Base-by-base conservation (phyloP, 2,329 filamentous ascomycete genomes). In the Hypoxylon sp. region DNA sequence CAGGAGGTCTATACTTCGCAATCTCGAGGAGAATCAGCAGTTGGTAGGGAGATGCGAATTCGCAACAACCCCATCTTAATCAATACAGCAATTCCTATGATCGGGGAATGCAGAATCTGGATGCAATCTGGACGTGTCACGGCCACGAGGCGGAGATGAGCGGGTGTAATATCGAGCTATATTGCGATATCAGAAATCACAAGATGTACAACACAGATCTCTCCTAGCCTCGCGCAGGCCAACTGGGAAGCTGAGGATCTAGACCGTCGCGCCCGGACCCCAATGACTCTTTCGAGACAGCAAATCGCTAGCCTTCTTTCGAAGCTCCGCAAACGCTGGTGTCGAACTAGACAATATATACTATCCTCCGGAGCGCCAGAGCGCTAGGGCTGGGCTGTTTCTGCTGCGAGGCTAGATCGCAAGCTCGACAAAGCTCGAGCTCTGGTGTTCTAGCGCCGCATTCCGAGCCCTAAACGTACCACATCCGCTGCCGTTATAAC, bases 381-480 rank as follows among this genome's bases (percentile, higher is more conserved):
- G n/a, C n/a, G n/a, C n/a, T n/a, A n/a, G n/a, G n/a, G n/a, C n/a
- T n/a, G n/a, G n/a, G n/a, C n/a, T n/a, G n/a, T n/a, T n/a, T n/a
- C n/a, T n/a, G 50, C 26, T 51, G 45, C 37, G 27, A 48, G 41
- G 38, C 56, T 48, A 58, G 45, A n/a, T 48, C 46, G 38, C 9
- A 47, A 51, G 50, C 46, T 51, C 48, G 26, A 53, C 31, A 35
- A 35, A 35, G 31, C 31, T 35, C 15, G n/a, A 35, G 40, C 49
- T n/a, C n/a, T n/a, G n/a, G n/a, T n/a, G n/a, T n/a, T n/a, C n/a
- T n/a, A n/a, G n/a, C n/a, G n/a, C n/a, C n/a, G n/a, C n/a, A n/a
- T n/a, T n/a, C n/a, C n/a, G n/a, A n/a, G n/a, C n/a, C n/a, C n/a
- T n/a, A n/a, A n/a, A n/a, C n/a, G n/a, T n/a, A n/a, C n/a, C n/a